Evolutionary conservation across 495 filamentous ascomycete genomes (phyloP), one percentile per base, ranked within the genome.

Genomic region (Umbilicaria muhlenbergii): DNA sequence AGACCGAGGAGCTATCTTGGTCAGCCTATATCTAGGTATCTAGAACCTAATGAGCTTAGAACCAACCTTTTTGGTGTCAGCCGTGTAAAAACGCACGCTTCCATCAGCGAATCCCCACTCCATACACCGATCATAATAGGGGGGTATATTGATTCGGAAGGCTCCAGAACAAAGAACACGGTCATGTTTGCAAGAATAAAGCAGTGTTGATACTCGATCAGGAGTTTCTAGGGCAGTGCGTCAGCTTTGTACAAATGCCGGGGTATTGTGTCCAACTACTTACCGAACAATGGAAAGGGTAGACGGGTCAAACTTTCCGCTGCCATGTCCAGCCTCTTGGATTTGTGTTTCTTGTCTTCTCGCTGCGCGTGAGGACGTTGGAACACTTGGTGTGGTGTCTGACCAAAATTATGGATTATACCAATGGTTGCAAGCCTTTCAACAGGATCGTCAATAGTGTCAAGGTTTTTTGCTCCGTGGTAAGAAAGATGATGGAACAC

Each of bases 381-480:
- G 59, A 95, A 98, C 15, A 95, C 80, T 59, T 98, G 91, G 59
- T 89, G 77, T 2, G 92, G 92, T 11, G 92, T 98, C 58, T 98
- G 91, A 1, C 91, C 91, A 61, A 98, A 98, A 55, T 95, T 95
- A 61, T 98, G 87, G 46, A 98, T 94, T 53, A 94, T 94, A 18
- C 86, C 83, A 50, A 94, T 94, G 0, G 86, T 88, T 4, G 84
- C 83, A 14, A 83, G 62, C 32, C 83, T 71, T 57, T 94, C 87
- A 44, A 84, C 71, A 0, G 83, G 82, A 55, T 98, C 91, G 34
- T 79, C 75, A 52, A 98, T 96, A 38, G 76, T 78, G 52, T 98
- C 91, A 2, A 98, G 70, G 61, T 98, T 83, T 51, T 82, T 86
- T 10, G 89, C 86, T 12, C 91, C 91, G 48, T 86, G 83, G 61